Conservation (phyloP, 2,329 filamentous ascomycete species). For the Tothia fuscella region DNA sequence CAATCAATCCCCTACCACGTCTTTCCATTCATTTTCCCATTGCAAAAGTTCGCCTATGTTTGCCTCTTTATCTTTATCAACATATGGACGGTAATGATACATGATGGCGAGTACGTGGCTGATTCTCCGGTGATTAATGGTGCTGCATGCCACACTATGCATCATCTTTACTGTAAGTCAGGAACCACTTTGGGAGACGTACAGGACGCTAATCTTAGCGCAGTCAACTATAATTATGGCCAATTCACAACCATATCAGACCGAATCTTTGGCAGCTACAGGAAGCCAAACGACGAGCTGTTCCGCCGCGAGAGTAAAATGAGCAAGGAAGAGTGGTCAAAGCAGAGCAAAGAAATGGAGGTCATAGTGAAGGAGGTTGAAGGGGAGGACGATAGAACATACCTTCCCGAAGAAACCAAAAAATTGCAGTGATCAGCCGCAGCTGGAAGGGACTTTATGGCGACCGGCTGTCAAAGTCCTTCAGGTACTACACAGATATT, state of each 20-base stretch:
- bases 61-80: conserved; percentile 85
- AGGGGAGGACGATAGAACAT: conserved; percentile 38
- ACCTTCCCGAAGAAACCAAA: conserved; percentile 27
- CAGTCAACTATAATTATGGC: conserved; percentile 81
- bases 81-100: conserved; percentile 92
- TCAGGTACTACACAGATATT: too few relatives aligned
- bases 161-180: conserved; percentile 54
- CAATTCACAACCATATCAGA: conserved; percentile 93
- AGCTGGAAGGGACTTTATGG: too few relatives aligned
- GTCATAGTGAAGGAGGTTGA: conserved; percentile 63
- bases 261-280: conserved; percentile 74
- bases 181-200: not conserved
- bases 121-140: conserved; percentile 89
- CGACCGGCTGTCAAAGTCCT: too few relatives aligned
- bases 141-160: conserved; percentile 85
- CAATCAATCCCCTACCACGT: conserved; percentile 88
- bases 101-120: conserved; percentile 89
- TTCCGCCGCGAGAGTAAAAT: conserved; percentile 80
- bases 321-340: conserved; percentile 66
- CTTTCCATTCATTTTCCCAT: conserved; percentile 83
- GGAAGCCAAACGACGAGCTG: conserved; percentile 72
- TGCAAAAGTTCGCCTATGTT: conserved; percentile 84
- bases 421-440: conserved; percentile 28
- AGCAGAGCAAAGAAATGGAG: conserved; percentile 67
- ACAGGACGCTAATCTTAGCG: not conserved